These are phyloP conservation scores for Lindgomyces ingoldianus DNA, from an alignment of 495 filamentous ascomycete genomes.

Conservation along the genomic window DNA sequence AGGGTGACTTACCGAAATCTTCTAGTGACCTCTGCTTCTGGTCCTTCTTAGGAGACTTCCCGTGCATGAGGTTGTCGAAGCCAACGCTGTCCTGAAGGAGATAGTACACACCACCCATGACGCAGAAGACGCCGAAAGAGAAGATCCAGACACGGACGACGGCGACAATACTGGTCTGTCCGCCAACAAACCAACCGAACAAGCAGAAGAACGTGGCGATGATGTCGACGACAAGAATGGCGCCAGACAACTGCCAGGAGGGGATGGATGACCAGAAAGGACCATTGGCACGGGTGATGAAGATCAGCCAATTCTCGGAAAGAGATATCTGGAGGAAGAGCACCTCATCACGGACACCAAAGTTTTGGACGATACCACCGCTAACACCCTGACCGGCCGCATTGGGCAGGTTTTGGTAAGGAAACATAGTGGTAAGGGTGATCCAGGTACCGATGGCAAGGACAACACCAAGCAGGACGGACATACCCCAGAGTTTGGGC, in stretches of 20 bases:
- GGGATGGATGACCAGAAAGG: conserved; percentile 83
- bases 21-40: conserved; percentile 75
- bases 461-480: conserved; percentile 75
- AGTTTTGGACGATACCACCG: conserved; percentile 85
- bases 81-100: conserved; percentile 71
- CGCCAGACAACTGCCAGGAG: conserved; percentile 75
- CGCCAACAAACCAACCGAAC: conserved; percentile 74
- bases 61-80: conserved; percentile 92
- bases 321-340: conserved; percentile 89
- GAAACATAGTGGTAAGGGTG: conserved; percentile 44
- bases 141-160: conserved; percentile 88
- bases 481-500: conserved; percentile 90
- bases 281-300: conserved; percentile 87
- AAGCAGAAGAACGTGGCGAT: conserved; percentile 79
- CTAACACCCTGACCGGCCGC: conserved; percentile 44
- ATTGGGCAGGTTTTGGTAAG: conserved; percentile 39
- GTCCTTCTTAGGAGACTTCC: conserved; percentile 74
- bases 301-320: conserved; percentile 95
- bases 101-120: conserved; percentile 68
- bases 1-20: conserved; percentile 70
- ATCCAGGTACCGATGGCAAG: conserved; percentile 85
- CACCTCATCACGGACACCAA: conserved; percentile 76
- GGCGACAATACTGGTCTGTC: conserved; percentile 70
- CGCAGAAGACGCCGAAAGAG: conserved; percentile 81
- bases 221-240: conserved; percentile 77